phyloP scores from a whole-genome alignment of 148 eudicot species.

The Salicornia ramosissima region DNA sequence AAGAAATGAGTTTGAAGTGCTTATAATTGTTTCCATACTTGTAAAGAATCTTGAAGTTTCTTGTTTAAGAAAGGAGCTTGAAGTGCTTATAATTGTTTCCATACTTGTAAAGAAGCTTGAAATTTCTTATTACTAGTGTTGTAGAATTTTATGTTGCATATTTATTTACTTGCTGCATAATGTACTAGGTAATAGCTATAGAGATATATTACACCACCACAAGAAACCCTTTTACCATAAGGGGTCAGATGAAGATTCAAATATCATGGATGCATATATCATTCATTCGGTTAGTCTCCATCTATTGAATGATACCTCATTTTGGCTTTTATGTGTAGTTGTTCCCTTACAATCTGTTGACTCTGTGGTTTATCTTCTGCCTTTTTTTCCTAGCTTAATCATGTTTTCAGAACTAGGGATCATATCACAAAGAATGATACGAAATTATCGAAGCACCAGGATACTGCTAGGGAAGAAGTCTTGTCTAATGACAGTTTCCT shows the following conservation, averaged over 20 bases:
- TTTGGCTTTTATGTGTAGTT: neutral
- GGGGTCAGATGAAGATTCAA: slow-evolving; percentile 75
- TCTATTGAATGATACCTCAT: neutral
- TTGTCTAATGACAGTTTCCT: slow-evolving; percentile 42
- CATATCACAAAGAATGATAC: slow-evolving; percentile 66
- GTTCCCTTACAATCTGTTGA: neutral
- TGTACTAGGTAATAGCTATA: slow-evolving; percentile 67
- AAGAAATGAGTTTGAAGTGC: neutral
- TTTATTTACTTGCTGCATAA: slow-evolving; percentile 8
- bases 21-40: neutral
- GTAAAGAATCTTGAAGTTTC: neutral
- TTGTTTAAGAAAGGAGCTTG: neutral
- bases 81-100: neutral
- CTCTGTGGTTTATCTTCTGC: slow-evolving; percentile 6
- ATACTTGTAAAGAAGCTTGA: neutral
- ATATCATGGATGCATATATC: slow-evolving; percentile 78
- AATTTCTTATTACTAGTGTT: neutral
- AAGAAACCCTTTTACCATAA: slow-evolving; percentile 85
- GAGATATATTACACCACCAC: slow-evolving; percentile 81
- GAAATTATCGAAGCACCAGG: slow-evolving; percentile 53
- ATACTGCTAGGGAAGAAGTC: slow-evolving; percentile 38
- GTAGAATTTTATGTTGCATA: neutral
- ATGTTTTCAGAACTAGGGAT: slow-evolving; percentile 63
- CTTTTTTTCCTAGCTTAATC: slow-evolving; percentile 66
- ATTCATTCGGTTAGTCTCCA: slow-evolving; percentile 69